A percentile compares a stretch with the other conserved stretches of the same genome.
These are phyloP conservation scores for Aspergillus ustus DNA, from an alignment of 2,329 filamentous ascomycete species.

Conservation along the genomic window DNA sequence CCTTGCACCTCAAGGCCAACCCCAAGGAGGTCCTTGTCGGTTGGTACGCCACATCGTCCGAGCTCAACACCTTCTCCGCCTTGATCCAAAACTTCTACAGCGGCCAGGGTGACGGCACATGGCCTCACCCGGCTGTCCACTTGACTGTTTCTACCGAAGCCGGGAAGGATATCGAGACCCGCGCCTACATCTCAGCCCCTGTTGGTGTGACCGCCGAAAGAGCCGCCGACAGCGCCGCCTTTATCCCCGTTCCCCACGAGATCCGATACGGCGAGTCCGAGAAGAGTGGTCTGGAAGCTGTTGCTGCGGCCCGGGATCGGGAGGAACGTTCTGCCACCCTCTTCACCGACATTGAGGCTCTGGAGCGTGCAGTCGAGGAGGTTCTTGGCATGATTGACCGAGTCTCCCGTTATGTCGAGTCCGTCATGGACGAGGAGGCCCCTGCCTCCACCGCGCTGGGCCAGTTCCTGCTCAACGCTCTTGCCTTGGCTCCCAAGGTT, in stretches of 20 bases:
- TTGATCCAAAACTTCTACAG: conserved; percentile 99
- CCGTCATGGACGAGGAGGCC: conserved; percentile 85
- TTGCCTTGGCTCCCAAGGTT: conserved; percentile 93
- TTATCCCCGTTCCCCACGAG: conserved; percentile 96
- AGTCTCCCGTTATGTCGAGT: conserved; percentile 88
- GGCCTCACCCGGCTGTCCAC: conserved; percentile 95
- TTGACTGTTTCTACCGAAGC: conserved; percentile 91
- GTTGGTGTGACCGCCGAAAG: conserved; percentile 95
- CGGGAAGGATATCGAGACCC: conserved; percentile 84
- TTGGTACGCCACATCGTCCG: conserved; percentile 97
- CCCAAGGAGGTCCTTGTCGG: conserved; percentile 93
- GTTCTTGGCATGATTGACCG: conserved; percentile 88
- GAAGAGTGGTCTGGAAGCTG: conserved; percentile 78
- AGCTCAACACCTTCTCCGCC: conserved; percentile 97
- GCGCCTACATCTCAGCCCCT: conserved; percentile 93
- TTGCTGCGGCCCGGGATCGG: conserved; percentile 77
- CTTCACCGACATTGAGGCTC: conserved; percentile 84
- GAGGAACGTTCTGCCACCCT: conserved; percentile 76
- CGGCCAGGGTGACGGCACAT: conserved; percentile 94
- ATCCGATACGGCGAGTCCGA: conserved; percentile 84
- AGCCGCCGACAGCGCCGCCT: conserved; percentile 92
- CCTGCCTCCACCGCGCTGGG: conserved; percentile 88
- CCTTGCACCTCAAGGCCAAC: conserved; percentile 89
- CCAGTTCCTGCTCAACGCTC: conserved; percentile 92
- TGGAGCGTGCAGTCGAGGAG: conserved; percentile 84